Conservation (phyloP, 176 grass and related monocot species). For the Musa beccarii region DNA sequence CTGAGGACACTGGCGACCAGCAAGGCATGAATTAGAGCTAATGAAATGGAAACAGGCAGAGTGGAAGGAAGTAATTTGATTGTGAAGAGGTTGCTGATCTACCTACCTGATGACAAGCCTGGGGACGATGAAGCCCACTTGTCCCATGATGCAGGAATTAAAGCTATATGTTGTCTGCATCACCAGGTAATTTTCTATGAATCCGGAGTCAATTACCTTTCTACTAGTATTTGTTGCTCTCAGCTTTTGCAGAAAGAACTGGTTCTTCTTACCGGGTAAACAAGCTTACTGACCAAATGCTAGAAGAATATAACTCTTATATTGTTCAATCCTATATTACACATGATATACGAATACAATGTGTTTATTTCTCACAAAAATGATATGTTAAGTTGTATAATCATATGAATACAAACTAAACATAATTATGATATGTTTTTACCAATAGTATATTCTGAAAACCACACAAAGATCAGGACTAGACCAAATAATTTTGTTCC, state of each 20-base stretch:
- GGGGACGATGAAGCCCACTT: constrained; percentile 3
- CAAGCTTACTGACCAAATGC: no score
- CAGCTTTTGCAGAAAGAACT: background rate
- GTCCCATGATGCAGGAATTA: constrained; percentile 26
- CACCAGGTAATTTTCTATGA: background rate
- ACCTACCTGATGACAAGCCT: constrained; percentile 27
- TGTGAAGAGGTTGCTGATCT: background rate
- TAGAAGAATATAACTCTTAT: no score
- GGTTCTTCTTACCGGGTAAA: no score
- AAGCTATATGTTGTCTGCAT: constrained; percentile 18
- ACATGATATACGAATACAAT: no score
- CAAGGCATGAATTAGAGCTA: background rate
- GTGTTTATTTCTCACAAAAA: no score
- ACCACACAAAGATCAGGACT: no score
- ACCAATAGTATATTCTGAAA: no score
- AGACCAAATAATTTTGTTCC: no score
- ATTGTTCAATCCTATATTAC: no score
- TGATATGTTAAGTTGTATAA: no score
- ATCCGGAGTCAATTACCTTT: background rate
- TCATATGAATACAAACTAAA: no score
- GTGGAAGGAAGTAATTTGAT: background rate
- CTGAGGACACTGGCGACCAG: constrained; percentile 34
- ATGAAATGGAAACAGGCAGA: background rate
- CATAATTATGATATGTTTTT: no score
- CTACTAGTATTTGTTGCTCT: background rate